A percentile compares a stretch with the other conserved stretches of the same genome.
Evolutionary conservation across 192 early-diverging fungal genomes (phyloP).

Genomic region (Dimargaris verticillata): DNA sequence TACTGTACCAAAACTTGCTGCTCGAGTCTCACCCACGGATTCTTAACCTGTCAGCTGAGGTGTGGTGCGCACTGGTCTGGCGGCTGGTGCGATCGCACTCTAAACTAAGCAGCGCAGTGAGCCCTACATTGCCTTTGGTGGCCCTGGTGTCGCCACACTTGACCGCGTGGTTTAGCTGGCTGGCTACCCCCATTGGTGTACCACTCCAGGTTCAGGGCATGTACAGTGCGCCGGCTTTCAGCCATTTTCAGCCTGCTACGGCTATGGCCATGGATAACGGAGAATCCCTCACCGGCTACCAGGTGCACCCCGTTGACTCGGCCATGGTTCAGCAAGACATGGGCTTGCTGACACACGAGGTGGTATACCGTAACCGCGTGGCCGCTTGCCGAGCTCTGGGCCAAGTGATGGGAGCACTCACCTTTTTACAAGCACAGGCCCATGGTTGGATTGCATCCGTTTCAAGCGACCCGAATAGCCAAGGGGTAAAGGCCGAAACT

Average conservation of each 20-base stretch:
- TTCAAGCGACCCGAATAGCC: too few relatives aligned
- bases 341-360: slow-evolving; percentile 54
- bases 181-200: slow-evolving; percentile 77
- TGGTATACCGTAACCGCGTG: slow-evolving; percentile 67
- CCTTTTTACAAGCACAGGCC: not conserved
- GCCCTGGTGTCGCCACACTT: slow-evolving; percentile 20
- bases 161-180: slow-evolving; percentile 42
- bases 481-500: too few relatives aligned
- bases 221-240: slow-evolving; percentile 15
- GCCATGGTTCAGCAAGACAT: slow-evolving; percentile 88
- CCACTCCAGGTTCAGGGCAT: slow-evolving; percentile 40
- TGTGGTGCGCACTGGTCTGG: slow-evolving; percentile 49
- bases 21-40: slow-evolving; percentile 51
- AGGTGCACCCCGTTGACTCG: slow-evolving; percentile 75
- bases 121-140: not conserved
- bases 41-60: slow-evolving; percentile 31
- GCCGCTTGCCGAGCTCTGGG: slow-evolving; percentile 66
- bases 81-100: slow-evolving; percentile 8
- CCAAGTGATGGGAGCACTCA: slow-evolving; percentile 32
- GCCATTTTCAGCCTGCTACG: not conserved
- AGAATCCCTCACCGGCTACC: slow-evolving; percentile 28
- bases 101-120: not conserved
- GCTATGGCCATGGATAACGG: slow-evolving; percentile 14
- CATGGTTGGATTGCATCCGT: not conserved
- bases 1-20: slow-evolving; percentile 83